These are phyloP conservation scores for Ceratocystis alfenasii DNA, from an alignment of 2,329 filamentous ascomycete species.

Conservation along the genomic window DNA sequence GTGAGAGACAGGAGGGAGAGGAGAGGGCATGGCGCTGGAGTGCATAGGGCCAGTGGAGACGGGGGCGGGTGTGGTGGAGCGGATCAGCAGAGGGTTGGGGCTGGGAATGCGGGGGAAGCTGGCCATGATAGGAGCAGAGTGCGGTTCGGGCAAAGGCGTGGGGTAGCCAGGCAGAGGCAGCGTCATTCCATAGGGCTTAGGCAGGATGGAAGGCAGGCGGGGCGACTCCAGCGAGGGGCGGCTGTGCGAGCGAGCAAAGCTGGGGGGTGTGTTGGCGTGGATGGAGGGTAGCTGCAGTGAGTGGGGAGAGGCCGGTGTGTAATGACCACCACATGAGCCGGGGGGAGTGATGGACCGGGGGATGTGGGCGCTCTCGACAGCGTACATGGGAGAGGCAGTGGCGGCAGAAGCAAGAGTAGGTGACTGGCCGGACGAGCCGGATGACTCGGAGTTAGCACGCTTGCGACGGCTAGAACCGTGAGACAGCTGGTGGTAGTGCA, in stretches of 20 bases:
- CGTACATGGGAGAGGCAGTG: slow-evolving; percentile 36
- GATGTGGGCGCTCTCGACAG: slow-evolving; percentile 32
- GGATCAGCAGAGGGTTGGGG: slow-evolving; percentile 29
- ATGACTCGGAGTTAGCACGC: slow-evolving; percentile 58
- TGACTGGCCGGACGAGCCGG: slow-evolving; percentile 44
- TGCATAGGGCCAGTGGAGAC: slow-evolving; percentile 39
- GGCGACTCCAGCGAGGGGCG: slow-evolving; percentile 32
- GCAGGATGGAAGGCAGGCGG: slow-evolving; percentile 50
- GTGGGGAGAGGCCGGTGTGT: slow-evolving; percentile 27
- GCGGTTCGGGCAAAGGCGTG: slow-evolving; percentile 34
- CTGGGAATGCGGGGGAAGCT: slow-evolving; percentile 20
- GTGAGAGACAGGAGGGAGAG: slow-evolving; percentile 27
- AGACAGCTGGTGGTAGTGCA: slow-evolving; percentile 78
- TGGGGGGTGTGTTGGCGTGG: slow-evolving; percentile 25
- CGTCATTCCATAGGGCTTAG: slow-evolving; percentile 49
- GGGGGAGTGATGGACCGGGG: slow-evolving; percentile 41
- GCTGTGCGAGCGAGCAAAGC: slow-evolving; percentile 13
- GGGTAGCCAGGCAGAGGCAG: slow-evolving; percentile 33
- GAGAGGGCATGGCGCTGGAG: slow-evolving; percentile 29
- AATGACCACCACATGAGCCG: slow-evolving; percentile 35
- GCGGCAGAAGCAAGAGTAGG: slow-evolving; percentile 38
- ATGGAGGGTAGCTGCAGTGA: slow-evolving; percentile 44
- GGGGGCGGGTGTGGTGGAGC: slow-evolving; percentile 32
- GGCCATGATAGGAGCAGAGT: slow-evolving; percentile 31
- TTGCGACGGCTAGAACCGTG: slow-evolving; percentile 72